Base-by-base conservation (phyloP, 2,329 filamentous ascomycete species). In the Conoideocrella luteorostrata region DNA sequence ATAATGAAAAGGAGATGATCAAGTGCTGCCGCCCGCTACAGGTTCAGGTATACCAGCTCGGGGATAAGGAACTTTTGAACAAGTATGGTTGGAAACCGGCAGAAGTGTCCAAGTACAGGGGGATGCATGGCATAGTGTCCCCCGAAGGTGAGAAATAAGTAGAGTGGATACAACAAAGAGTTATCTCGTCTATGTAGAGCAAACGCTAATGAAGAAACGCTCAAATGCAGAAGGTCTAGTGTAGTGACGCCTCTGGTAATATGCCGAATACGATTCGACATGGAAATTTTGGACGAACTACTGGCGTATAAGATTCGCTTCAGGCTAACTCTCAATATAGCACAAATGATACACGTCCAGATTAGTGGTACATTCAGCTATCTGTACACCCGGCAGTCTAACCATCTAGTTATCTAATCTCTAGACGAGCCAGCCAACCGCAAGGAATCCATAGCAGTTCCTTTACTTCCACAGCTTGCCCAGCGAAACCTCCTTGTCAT, bases 401-500 rank as follows among this genome's bases (percentile, higher is more conserved):
- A 48, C 47, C 53, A 50, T 59, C 51, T 59, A 57, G 52, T 40
- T 56, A 54, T 41, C 23, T 44, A 42, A 47, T 39, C 43, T 38
- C 28, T 30, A 39, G 39, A 39, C 12, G 24, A 18, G 18, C 33
- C 35, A 37, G 34, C 34, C 29, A 42, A 28, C 35, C 17, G 26
- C 37, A 17, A 10, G 5, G 9, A 17, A 28, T 6, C 41, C 43
- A 52, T 47, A 41, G 44, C 48, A 44, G 43, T 26, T 44, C 42
- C 47, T 47, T 53, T 39, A 71, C 59, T 71, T 71, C 69, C 71
- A 95, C 59, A 95, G 73, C 71, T 95, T 95, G 62, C 84, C 86
- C 58, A 95, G 74, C 61, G 84, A 89, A 56, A 89, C 86, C 65
- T 95, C 90, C 78, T 97, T 97, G 68, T 98, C 93, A 61, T 97